Evolutionary conservation across 371 early-diverging fungal genomes (phyloP).

Genomic region (Rhizopus stolonifer): DNA sequence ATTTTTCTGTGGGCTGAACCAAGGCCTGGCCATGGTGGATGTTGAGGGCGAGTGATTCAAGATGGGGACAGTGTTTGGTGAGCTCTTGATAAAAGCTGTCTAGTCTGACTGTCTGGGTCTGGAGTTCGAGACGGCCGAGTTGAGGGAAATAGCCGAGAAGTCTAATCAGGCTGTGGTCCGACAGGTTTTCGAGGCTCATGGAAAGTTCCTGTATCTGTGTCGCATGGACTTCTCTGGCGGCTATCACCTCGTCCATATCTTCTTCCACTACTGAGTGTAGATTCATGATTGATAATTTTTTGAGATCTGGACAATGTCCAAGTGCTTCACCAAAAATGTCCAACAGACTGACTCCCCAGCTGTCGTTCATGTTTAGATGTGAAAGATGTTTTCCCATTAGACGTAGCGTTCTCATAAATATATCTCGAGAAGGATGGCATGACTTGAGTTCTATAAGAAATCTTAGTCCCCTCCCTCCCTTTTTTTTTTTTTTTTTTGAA

Average conservation of each 20-base stretch:
- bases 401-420: conserved; percentile 21
- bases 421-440: conserved; percentile 11
- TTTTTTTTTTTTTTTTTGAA: too few relatives aligned
- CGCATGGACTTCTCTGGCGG: not conserved
- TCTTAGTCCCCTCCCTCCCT: too few relatives aligned
- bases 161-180: not conserved
- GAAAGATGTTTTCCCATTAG: conserved; percentile 26
- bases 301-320: not conserved
- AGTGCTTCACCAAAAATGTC: not conserved
- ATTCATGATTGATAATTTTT: not conserved
- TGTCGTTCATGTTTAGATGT: conserved; percentile 19
- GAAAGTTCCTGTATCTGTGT: not conserved
- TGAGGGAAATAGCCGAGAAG: not conserved
- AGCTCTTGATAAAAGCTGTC: not conserved
- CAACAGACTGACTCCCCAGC: not conserved
- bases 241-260: not conserved
- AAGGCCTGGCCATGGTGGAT: not conserved
- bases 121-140: not conserved
- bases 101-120: not conserved
- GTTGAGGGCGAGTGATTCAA: not conserved
- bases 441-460: conserved; percentile 28
- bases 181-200: not conserved
- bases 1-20: too few relatives aligned
- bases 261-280: not conserved
- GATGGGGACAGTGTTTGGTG: not conserved